Percentiles rank a stretch among this genome's conserved stretches.
Evolutionary conservation across 768 basidiomycete genomes (phyloP).

Genomic region (Tephrocybe rancida): DNA sequence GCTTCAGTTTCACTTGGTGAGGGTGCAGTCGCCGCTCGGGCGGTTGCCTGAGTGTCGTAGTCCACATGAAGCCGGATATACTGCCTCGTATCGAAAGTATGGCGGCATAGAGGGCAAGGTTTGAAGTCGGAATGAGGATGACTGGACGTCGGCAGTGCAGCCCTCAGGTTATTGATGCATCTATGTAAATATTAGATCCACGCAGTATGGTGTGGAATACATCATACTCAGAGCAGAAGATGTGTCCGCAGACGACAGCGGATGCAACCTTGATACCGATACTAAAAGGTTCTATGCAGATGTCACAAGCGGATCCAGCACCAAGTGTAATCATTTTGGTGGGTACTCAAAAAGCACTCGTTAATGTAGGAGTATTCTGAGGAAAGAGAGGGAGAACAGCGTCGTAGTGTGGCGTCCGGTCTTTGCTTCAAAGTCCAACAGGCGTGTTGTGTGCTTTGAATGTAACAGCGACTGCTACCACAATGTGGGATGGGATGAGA

Average conservation of each 20-base stretch:
- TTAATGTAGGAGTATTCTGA: no score
- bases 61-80: slow-evolving; percentile 62
- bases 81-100: slow-evolving; percentile 42
- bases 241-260: slow-evolving; percentile 71
- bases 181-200: slow-evolving; percentile 31
- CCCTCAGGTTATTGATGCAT: slow-evolving; percentile 53
- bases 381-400: no score
- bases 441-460: no score
- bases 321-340: slow-evolving; percentile 77
- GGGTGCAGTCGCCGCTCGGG: slow-evolving; percentile 13
- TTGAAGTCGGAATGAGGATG: slow-evolving; percentile 12
- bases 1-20: slow-evolving; percentile 45
- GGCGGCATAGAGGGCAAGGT: slow-evolving; percentile 67
- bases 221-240: slow-evolving; percentile 58
- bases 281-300: slow-evolving; percentile 70
- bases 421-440: no score
- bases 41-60: slow-evolving; percentile 34
- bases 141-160: slow-evolving; percentile 26
- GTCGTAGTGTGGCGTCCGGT: no score
- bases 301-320: slow-evolving; percentile 70
- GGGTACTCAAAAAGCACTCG: no score
- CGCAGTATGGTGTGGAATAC: slow-evolving; percentile 1
- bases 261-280: slow-evolving; percentile 57
- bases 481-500: no score
- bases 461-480: no score